These are phyloP conservation scores for Pseudotsuga menziesii DNA, from an alignment of 75 land plant species.

Conservation along the genomic window DNA sequence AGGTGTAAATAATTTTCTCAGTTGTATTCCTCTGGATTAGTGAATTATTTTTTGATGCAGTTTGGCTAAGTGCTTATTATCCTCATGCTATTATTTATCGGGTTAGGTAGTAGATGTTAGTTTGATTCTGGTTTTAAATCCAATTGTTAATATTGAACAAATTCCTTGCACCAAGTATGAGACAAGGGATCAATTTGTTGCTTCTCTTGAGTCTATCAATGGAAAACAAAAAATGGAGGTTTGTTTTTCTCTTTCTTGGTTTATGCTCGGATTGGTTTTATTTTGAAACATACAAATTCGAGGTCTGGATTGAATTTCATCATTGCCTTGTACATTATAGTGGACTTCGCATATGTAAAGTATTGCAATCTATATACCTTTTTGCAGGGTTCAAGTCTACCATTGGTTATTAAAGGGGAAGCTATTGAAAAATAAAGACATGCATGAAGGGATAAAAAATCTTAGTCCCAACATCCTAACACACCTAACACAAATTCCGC, in stretches of 20 bases:
- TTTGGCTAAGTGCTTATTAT: not conserved
- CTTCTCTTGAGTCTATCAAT: conserved; percentile 84
- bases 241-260: not conserved
- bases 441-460: conserved; percentile 80
- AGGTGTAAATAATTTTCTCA: conserved; percentile 36
- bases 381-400: conserved; percentile 79
- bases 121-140: not conserved
- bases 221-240: conserved; percentile 97
- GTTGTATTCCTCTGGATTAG: not conserved
- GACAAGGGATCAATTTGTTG: conserved; percentile 85
- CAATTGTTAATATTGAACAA: not conserved
- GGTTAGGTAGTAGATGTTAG: not conserved
- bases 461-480: conserved; percentile 51
- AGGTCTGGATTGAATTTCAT: not conserved
- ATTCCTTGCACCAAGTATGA: conserved; percentile 60
- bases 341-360: no score
- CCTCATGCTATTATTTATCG: not conserved
- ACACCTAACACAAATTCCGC: conserved; percentile 28
- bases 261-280: not conserved
- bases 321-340: no score
- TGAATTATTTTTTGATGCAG: not conserved
- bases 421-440: conserved; percentile 97
- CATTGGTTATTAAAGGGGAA: conserved; percentile 97
- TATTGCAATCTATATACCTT: not conserved
- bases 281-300: not conserved